These are phyloP conservation scores for Tolypocladium ophioglossoides DNA, from an alignment of 2,329 filamentous ascomycete genomes.

Conservation along the genomic window DNA sequence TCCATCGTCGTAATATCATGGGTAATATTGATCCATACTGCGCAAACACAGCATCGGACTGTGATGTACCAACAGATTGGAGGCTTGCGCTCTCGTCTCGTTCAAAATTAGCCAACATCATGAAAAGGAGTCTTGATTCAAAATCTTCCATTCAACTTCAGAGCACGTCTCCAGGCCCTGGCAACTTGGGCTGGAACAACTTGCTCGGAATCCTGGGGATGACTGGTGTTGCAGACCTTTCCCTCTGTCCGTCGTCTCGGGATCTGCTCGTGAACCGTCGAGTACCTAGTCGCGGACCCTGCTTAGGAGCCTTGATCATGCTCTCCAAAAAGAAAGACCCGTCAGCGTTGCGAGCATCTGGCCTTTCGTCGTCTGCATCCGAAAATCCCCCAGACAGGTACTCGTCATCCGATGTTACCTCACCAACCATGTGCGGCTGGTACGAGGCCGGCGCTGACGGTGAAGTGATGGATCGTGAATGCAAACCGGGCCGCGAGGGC, in stretches of 20 bases:
- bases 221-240: conserved; percentile 26
- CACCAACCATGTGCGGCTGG: conserved; percentile 40
- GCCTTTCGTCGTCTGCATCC: conserved; percentile 57
- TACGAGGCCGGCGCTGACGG: conserved; percentile 52
- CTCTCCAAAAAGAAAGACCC: conserved; percentile 47
- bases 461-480: conserved; percentile 76
- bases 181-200: conserved; percentile 19
- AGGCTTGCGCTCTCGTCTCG: neutral
- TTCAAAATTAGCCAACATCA: neutral
- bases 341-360: conserved; percentile 27
- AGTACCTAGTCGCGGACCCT: conserved; percentile 39
- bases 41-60: neutral
- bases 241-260: conserved; percentile 20
- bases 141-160: conserved; percentile 1
- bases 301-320: conserved; percentile 48
- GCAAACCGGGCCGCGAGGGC: conserved; percentile 53
- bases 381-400: conserved; percentile 64
- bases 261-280: conserved; percentile 20
- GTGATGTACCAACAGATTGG: neutral
- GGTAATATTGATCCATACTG: neutral
- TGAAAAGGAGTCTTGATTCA: neutral
- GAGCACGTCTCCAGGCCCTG: conserved; percentile 25
- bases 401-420: conserved; percentile 70
- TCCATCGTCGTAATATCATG: neutral
- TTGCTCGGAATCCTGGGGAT: conserved; percentile 29